Evolutionary conservation across 805 yeast species (phyloP), one percentile per base, ranked within the genome.

Genomic region (Maudiozyma barnettii): DNA sequence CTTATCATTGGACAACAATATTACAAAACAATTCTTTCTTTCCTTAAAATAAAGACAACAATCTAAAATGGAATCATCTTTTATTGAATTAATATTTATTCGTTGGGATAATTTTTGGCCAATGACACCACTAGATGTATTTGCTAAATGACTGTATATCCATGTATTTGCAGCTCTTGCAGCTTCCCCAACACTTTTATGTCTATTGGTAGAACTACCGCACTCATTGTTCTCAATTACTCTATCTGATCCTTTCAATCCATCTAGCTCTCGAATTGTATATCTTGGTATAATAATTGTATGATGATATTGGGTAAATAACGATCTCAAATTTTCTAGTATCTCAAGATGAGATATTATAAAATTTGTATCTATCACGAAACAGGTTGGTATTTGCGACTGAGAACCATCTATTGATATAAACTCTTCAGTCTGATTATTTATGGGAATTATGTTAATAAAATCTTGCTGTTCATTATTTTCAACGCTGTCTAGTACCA

Each of bases 41-140:
- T 67, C 63, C 50, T 75, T 71, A 48, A 82, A 79, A 58, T 75
- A 88, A 22, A 83, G 57, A 55, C 95, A 84, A 60, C 96, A 88
- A 61, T 90, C 96, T 39, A 89, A 65, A 51, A 90, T 89, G 0
- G 95, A 75, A 57, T 89, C 95, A 63, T 90, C 97, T 49, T 84
- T 81, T 0, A 45, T 45, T 1, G 79, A 61, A 2, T 56, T 45
- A 8, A 60, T 58, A 48, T 81, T 78, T 1, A 82, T 41, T 22
- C 68, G 63, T 59, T 89, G 86, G 26, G 68, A 61, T 16, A 74
- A 39, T 52, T 73, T 77, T 61, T 90, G 96, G 0, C 86, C 95
- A 42, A 74, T 65, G 0, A 89, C 76, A 0, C 74, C 70, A 0
- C 74, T 65, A 29, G 72, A 69, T 4, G 61, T 58, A 6, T 71